A percentile compares a stretch with the other conserved stretches of the same genome.
phyloP scores from a whole-genome alignment of 2,329 filamentous ascomycete species.

The Botrytis aclada region DNA sequence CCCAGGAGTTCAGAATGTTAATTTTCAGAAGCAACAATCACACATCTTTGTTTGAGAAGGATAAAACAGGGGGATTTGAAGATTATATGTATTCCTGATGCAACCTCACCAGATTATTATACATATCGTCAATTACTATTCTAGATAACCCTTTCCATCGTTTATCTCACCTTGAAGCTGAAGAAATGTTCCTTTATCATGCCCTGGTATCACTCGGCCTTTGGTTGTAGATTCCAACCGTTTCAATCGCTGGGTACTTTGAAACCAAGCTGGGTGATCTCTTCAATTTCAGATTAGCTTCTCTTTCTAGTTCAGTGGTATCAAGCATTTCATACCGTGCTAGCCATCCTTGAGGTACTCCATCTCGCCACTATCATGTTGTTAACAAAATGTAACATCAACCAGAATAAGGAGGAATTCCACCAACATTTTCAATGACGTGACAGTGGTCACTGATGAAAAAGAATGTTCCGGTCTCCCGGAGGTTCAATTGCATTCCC shows the following conservation, averaged over 20 bases:
- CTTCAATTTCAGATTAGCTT: constrained; percentile 21
- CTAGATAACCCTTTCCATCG: constrained; percentile 20
- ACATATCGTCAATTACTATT: background rate
- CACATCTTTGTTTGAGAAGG: background rate
- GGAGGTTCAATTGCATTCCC: constrained; percentile 38
- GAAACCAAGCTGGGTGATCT: constrained; percentile 38
- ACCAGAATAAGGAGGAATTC: background rate
- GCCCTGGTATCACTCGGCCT: constrained; percentile 32
- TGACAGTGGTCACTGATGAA: constrained; percentile 40
- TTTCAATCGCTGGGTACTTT: constrained; percentile 36
- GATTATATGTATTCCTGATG: background rate
- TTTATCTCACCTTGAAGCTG: constrained; percentile 33
- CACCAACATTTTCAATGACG: constrained; percentile 36
- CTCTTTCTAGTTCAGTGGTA: background rate
- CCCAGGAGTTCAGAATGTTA: background rate
- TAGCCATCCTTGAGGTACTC: constrained; percentile 39
- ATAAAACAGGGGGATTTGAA: background rate
- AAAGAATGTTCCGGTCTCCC: constrained; percentile 37
- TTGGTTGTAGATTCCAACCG: constrained; percentile 35
- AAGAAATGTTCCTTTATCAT: constrained; percentile 34
- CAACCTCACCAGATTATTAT: background rate
- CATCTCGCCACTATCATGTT: constrained; percentile 30
- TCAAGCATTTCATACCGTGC: constrained; percentile 29
- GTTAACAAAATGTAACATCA: background rate
- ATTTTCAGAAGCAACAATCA: background rate